phyloP scores from a whole-genome alignment of 2,329 filamentous ascomycete genomes.

The Samsoniella hepiali region DNA sequence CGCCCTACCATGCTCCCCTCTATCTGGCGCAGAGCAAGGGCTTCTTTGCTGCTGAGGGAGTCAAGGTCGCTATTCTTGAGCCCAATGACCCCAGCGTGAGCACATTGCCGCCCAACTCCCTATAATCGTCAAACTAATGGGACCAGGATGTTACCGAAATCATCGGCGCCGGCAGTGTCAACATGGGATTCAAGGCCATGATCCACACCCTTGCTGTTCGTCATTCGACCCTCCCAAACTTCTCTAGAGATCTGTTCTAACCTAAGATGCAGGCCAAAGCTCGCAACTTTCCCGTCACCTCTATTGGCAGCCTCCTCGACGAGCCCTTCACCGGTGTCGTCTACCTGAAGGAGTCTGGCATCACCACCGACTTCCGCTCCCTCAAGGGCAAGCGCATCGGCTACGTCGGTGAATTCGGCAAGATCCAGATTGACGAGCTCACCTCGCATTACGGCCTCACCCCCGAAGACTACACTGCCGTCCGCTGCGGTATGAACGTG shows the following conservation, averaged over 20 bases:
- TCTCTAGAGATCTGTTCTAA: slow-evolving; percentile 7
- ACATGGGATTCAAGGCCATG: slow-evolving; percentile 81
- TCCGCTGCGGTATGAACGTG: slow-evolving; percentile 80
- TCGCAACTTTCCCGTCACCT: slow-evolving; percentile 68
- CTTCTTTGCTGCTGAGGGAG: slow-evolving; percentile 70
- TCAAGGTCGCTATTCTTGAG: slow-evolving; percentile 74
- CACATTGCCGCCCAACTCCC: neutral
- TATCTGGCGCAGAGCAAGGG: slow-evolving; percentile 75
- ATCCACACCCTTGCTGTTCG: slow-evolving; percentile 71
- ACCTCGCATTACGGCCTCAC: slow-evolving; percentile 75
- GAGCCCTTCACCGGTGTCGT: slow-evolving; percentile 78
- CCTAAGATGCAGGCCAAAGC: slow-evolving; percentile 59
- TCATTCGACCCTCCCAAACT: neutral
- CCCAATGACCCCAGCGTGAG: slow-evolving; percentile 72
- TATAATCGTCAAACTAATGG: neutral
- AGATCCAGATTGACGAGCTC: slow-evolving; percentile 80
- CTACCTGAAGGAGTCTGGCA: slow-evolving; percentile 71
- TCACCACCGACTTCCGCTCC: slow-evolving; percentile 70
- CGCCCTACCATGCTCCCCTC: slow-evolving; percentile 74
- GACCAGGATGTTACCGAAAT: slow-evolving; percentile 75
- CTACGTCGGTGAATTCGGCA: slow-evolving; percentile 78
- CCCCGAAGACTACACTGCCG: slow-evolving; percentile 68
- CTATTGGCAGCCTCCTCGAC: slow-evolving; percentile 71
- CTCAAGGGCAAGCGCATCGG: slow-evolving; percentile 75
- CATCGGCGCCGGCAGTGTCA: slow-evolving; percentile 71